These are phyloP conservation scores for Suillus americanus DNA, from an alignment of 768 basidiomycete genomes.

Conservation along the genomic window DNA sequence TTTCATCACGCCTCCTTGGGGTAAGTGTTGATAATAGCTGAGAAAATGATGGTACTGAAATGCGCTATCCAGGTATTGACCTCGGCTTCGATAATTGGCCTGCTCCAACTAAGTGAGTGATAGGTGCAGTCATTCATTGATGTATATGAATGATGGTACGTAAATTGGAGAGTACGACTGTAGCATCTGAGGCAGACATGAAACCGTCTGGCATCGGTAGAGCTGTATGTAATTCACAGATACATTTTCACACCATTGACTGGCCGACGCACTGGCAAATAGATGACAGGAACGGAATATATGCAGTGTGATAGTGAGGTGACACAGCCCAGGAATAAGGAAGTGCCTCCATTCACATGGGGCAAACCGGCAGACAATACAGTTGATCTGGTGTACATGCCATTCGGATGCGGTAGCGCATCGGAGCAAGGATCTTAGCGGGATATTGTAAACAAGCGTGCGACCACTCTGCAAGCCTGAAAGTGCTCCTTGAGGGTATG, in stretches of 20 bases:
- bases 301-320: background rate
- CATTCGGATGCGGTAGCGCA: background rate
- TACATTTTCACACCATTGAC: background rate
- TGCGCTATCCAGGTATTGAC: slow-evolving; percentile 46
- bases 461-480: background rate
- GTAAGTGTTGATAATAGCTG: slow-evolving; percentile 38
- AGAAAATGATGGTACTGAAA: slow-evolving; percentile 15
- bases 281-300: background rate
- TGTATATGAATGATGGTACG: background rate
- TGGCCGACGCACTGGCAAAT: background rate
- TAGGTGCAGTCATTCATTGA: background rate
- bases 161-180: background rate
- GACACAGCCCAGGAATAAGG: background rate
- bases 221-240: background rate
- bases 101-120: slow-evolving; percentile 5
- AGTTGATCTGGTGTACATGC: background rate
- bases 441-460: background rate
- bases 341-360: background rate
- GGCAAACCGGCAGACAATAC: background rate
- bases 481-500: background rate
- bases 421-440: background rate
- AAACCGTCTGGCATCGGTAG: background rate
- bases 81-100: slow-evolving; percentile 73
- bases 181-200: background rate
- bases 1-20: slow-evolving; percentile 70